Conservation (phyloP, 176 grass and related monocot genomes). For the Aegilops tauschii region DNA sequence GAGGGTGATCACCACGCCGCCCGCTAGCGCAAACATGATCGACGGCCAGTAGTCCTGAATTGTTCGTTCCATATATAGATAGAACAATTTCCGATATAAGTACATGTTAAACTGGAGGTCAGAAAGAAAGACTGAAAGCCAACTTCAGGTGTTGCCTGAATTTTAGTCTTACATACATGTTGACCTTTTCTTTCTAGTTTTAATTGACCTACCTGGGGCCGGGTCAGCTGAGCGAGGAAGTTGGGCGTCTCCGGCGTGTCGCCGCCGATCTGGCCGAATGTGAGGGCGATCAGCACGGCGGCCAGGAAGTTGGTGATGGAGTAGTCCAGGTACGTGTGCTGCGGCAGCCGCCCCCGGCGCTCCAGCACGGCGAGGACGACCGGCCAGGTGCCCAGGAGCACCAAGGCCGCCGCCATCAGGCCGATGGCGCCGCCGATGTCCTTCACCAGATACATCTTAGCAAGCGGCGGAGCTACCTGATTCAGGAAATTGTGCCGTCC, state of each 20-base stretch:
- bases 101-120: not conserved
- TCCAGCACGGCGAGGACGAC: constrained; percentile 88
- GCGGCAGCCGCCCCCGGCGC: constrained; percentile 77
- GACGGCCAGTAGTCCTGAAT: constrained; percentile 81
- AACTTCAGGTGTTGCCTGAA: not conserved
- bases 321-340: constrained; percentile 93
- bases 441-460: constrained; percentile 69
- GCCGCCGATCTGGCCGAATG: constrained; percentile 70
- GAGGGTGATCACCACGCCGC: constrained; percentile 75
- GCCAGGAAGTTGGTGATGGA: constrained; percentile 83
- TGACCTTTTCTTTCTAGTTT: not conserved
- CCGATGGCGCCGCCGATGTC: constrained; percentile 73
- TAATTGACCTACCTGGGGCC: constrained; percentile 4
- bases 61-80: not conserved
- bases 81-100: constrained; percentile 1
- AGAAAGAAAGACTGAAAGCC: not conserved
- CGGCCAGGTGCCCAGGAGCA: constrained; percentile 93
- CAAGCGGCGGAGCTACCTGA: not conserved
- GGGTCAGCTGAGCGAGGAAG: constrained; percentile 81
- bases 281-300: constrained; percentile 69
- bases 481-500: not conserved
- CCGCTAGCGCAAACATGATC: constrained; percentile 67
- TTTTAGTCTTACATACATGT: not conserved
- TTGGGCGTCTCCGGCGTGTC: constrained; percentile 63
- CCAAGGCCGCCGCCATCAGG: constrained; percentile 61